Conservation (phyloP, 2,329 filamentous ascomycete species). For the Aureobasidium subglaciale region DNA sequence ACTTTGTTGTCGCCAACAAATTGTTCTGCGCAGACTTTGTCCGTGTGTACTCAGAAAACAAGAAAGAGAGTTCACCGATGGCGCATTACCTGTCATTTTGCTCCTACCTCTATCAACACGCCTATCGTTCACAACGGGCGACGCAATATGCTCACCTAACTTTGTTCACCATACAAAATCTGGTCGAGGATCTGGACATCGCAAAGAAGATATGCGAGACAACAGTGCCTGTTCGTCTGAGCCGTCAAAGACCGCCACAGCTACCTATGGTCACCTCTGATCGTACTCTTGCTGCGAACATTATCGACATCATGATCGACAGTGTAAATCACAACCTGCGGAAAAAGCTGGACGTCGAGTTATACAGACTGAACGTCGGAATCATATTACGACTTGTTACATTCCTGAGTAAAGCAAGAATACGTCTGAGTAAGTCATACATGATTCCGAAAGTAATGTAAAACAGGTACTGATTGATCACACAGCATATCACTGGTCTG, state of each 20-base stretch:
- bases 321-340: slow-evolving; percentile 91
- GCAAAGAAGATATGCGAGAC: slow-evolving; percentile 78
- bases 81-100: slow-evolving; percentile 77
- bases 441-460: neutral
- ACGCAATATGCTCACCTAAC: slow-evolving; percentile 79
- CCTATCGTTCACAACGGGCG: slow-evolving; percentile 71
- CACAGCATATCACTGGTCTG: slow-evolving; percentile 78
- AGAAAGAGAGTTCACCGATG: slow-evolving; percentile 65
- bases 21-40: slow-evolving; percentile 84
- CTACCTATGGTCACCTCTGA: slow-evolving; percentile 68
- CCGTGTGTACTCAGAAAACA: slow-evolving; percentile 47
- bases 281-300: slow-evolving; percentile 63
- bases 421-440: slow-evolving; percentile 50
- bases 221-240: slow-evolving; percentile 72
- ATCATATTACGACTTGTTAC: slow-evolving; percentile 78
- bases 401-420: slow-evolving; percentile 74
- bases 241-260: slow-evolving; percentile 80
- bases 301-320: slow-evolving; percentile 84
- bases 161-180: slow-evolving; percentile 74
- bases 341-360: slow-evolving; percentile 71
- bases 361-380: slow-evolving; percentile 77
- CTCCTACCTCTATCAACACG: slow-evolving; percentile 90
- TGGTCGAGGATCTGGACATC: slow-evolving; percentile 76
- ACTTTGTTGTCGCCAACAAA: slow-evolving; percentile 92
- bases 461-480: slow-evolving; percentile 9